Evolutionary conservation across 1,139 yeast genomes (phyloP), one percentile per base, ranked within the genome.

Genomic region (Nakaseomyces glabratus): DNA sequence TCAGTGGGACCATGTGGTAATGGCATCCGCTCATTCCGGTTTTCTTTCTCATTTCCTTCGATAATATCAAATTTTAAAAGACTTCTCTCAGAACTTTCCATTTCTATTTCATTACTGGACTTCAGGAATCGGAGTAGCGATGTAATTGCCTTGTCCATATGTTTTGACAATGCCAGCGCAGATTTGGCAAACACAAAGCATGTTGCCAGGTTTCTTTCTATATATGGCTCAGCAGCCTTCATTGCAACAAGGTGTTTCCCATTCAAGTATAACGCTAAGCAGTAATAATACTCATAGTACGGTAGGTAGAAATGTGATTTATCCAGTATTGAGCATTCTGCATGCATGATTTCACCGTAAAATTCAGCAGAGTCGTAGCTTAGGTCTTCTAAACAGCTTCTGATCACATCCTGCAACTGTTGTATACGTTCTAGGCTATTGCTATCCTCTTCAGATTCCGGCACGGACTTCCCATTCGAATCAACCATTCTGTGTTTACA

Each of bases 1-100:
- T 69, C 54, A 50, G 81, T 93, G 0, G 95, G 94, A 21, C 39
- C 12, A 16, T 19, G 24, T n/a, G 33, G 33, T 11, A 31, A 14
- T 14, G 5, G 9, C 8, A 19, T 21, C 4, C 15, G 19, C 12
- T 21, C 24, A 1, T 34, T 28, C 7, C 7, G 14, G n/a, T 36
- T 37, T 13, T 37, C 37, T 14, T 28, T 20, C 10, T 37, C 20
- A 23, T 28, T 8, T n/a, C 11, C 11, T 12, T 8, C 7, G 11
- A 8, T 12, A n/a, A 12, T 23, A n/a, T n/a, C n/a, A n/a, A n/a
- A n/a, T n/a, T n/a, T n/a, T n/a, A n/a, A n/a, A n/a, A n/a, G n/a
- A n/a, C 13, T 23, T 7, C 8, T 23, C 7, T 10, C 11, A 12
- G 11, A 8, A 10, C 13, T 10, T 8, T n/a, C 8, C 8, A 12